Base-by-base conservation (phyloP, 2,329 filamentous ascomycete genomes). In the Davidsoniella neocaledoniae region DNA sequence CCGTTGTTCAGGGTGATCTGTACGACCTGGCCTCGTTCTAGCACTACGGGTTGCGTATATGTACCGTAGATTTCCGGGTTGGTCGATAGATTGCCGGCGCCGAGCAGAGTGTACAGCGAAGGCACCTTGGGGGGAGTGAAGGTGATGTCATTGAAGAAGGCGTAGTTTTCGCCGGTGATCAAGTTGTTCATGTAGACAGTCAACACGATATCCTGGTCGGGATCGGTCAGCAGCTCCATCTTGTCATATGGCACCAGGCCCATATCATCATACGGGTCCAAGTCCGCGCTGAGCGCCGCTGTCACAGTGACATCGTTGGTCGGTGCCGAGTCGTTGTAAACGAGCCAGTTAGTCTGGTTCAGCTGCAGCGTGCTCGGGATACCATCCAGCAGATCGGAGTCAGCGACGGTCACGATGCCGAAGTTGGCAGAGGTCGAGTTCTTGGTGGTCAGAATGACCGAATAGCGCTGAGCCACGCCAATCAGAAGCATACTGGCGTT, bases 121-220 rank as follows among this genome's bases (percentile, higher is more conserved):
- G 81, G 81, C 0, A 83, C 79, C 59, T 82, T 79, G 17, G 76
- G 80, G 1, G 63, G 52, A 4, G 74, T 68, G 56, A 81, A 85
- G 17, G 77, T 80, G 50, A 79, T 68, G 59, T 77, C 74, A 62
- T 83, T 83, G 59, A 76, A 67, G 55, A 73, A 73, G 44, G 69
- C 72, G 55, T 79, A 79, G 57, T 63, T 67, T 19, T 69, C 67
- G 4, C 77, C 76, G 46, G 79, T 68, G 14, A 66, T 65, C 3
- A 79, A 66, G 44, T 73, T 72, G 54, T 71, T 65, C 67, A 76
- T 76, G 48, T 59, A 58, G n/a, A 71, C 60, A 44, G 57, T 61
- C 5, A 79, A 64, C 2, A 65, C 68, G 43, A 79, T 63, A 2
- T 67, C 64, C 52, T 70, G 61, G 59, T 74, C 69, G 4, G 73